Evolutionary conservation across 495 filamentous ascomycete genomes (phyloP), one percentile per base, ranked within the genome.

Genomic region (Talaromyces wortmannii): DNA sequence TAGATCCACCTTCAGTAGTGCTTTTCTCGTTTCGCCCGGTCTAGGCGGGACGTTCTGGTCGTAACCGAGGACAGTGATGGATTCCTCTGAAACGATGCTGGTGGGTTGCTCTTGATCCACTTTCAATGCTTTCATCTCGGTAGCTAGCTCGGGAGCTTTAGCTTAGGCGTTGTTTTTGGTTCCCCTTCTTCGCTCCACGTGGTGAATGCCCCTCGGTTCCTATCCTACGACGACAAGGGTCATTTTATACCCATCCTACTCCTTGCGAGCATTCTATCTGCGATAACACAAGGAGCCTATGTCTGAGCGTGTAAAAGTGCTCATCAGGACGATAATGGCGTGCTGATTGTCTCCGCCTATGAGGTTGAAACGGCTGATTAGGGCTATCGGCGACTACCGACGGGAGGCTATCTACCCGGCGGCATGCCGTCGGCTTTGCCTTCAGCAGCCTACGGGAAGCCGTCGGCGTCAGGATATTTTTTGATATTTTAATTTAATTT

Each of bases 391-490:
- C 23, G 23, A 23, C 23, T 23, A 4, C 23, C 23, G 23, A 23
- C 23, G 51, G 44, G 17, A 46, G 10, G 44, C 30, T 53, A 53
- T 53, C 51, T 30, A 43, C 0, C 51, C 42, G 15, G 31, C 42
- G 51, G 51, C 51, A 53, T 53, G 40, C 51, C 51, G 51, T 53
- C 51, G 51, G 51, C 16, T 45, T 53, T 33, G 16, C 6, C n/a
- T 44, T 42, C 3, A n/a, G 23, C 4, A 23, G 1, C 49, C 49
- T 31, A 40, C n/a, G 49, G 49, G 7, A 43, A 29, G 49, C 49
- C 49, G 18, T 18, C 31, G 49, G 49, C 4, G 23, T 23, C 23
- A 23, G 23, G 23, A 23, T 23, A 23, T 23, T 23, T 23, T 23
- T 23, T 23, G 4, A 23, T 23, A 43, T 11, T 16, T 43, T 7